Evolutionary conservation across 805 yeast species (phyloP).

Genomic region (Wickerhamomyces hampshirensis): DNA sequence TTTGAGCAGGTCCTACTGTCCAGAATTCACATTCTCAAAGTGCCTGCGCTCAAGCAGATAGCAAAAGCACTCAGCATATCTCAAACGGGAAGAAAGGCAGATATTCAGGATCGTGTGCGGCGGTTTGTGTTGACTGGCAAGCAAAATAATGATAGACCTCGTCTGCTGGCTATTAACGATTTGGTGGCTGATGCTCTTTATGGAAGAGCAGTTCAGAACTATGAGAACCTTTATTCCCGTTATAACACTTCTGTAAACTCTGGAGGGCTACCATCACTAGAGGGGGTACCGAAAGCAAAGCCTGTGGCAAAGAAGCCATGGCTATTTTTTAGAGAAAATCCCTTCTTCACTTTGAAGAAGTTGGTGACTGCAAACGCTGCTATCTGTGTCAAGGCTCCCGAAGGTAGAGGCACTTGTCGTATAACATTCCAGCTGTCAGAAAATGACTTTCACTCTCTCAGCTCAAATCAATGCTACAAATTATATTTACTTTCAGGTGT

Average conservation of each 20-base stretch:
- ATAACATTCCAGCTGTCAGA: conserved; percentile 38
- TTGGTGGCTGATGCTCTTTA: conserved; percentile 34
- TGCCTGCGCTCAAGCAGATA: conserved; percentile 48
- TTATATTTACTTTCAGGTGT: conserved; percentile 55
- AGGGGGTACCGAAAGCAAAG: too few relatives aligned
- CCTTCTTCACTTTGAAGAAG: conserved; percentile 49
- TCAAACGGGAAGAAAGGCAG: conserved; percentile 56
- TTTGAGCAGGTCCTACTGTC: conserved; percentile 6
- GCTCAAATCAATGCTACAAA: conserved; percentile 26
- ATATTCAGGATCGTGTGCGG: conserved; percentile 49
- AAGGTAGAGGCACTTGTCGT: conserved; percentile 41
- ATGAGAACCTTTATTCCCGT: conserved; percentile 23
- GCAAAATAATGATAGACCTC: conserved; percentile 34
- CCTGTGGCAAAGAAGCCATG: conserved; percentile 34
- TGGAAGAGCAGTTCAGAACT: conserved; percentile 36
- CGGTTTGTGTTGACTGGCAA: conserved; percentile 40
- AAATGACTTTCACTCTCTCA: conserved; percentile 37
- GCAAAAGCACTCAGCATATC: conserved; percentile 46
- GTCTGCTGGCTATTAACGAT: conserved; percentile 41
- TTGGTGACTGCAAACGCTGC: conserved; percentile 46
- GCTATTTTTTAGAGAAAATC: conserved; percentile 47
- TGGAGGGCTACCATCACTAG: too few relatives aligned
- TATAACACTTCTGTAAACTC: background rate
- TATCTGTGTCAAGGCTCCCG: conserved; percentile 33
- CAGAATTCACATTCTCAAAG: conserved; percentile 29